Evolutionary conservation across 1,284 basidiomycete species (phyloP), one percentile per base, ranked within the genome.

Genomic region (Laetiporus sulphureus): DNA sequence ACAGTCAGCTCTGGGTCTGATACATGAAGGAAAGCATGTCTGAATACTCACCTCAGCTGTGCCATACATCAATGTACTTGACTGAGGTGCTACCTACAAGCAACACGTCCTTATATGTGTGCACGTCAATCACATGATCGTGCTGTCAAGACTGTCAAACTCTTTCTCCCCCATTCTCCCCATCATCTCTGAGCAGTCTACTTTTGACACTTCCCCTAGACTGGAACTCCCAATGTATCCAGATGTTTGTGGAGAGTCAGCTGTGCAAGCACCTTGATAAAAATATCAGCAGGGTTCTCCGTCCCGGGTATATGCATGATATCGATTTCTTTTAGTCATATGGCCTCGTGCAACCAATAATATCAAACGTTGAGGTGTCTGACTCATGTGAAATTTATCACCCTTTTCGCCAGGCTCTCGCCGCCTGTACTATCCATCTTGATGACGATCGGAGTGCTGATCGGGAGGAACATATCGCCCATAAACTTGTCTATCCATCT

Each of bases 141-240:
- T n/a, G n/a, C n/a, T n/a, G n/a, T n/a, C n/a, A n/a, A 20, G n/a
- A n/a, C n/a, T n/a, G n/a, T n/a, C n/a, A n/a, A n/a, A n/a, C n/a
- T n/a, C n/a, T n/a, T n/a, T n/a, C n/a, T n/a, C n/a, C n/a, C n/a
- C n/a, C n/a, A n/a, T 22, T 20, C 1, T 57, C 66, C 40, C 63
- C 66, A 0, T 52, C 60, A 35, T n/a, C n/a, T n/a, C 62, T 63
- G 19, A 69, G 72, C 3, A 91, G 91, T 58, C 79, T 87, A 60
- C 71, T 94, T 18, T 82, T 90, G 0, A 72, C 84, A 7, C 72
- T 94, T 13, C 25, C 25, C 25, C 25, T 27, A 13, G 25, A 13
- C 7, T 27, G 25, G 25, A 13, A 27, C 8, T 8, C 25, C 25
- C 25, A 27, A 8, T 7, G 8, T 7, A 13, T 27, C 8, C 13